phyloP scores from a whole-genome alignment of 148 eudicot species.

The Agrostemma githago region DNA sequence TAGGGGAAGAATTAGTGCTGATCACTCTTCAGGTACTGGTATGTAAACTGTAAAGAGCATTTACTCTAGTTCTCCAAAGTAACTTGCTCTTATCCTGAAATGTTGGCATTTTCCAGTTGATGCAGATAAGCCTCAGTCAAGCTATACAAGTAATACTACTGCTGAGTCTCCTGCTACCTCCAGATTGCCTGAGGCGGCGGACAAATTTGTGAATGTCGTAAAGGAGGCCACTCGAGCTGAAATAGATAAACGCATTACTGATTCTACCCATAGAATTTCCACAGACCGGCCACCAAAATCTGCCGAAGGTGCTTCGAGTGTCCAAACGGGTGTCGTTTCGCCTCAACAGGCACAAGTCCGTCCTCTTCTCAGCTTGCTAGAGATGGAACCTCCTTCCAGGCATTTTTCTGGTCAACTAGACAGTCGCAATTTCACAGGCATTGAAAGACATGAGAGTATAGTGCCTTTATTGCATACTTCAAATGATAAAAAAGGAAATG shows the following conservation, averaged over 20 bases:
- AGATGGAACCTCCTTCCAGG: conserved; percentile 88
- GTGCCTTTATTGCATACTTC: conserved; percentile 80
- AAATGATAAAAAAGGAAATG: conserved; percentile 73
- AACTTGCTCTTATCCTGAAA: conserved; percentile 34
- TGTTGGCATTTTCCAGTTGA: conserved; percentile 28
- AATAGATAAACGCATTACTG: conserved; percentile 39
- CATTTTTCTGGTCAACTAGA: conserved; percentile 93
- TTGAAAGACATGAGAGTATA: conserved; percentile 78
- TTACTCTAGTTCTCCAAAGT: conserved; percentile 28
- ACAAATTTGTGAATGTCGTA: conserved; percentile 42
- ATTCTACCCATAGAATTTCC: conserved; percentile 45
- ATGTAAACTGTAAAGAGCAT: conserved; percentile 43
- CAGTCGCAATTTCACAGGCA: conserved; percentile 65
- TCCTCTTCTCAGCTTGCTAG: conserved; percentile 88
- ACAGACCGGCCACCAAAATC: conserved; percentile 53
- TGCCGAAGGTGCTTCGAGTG: conserved; percentile 54
- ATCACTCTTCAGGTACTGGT: conserved; percentile 43
- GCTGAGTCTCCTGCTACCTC: conserved; percentile 48
- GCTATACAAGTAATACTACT: conserved; percentile 42
- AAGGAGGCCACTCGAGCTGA: conserved; percentile 55
- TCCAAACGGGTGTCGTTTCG: conserved; percentile 34
- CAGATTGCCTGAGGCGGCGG: conserved; percentile 47
- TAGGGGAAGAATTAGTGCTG: conserved; percentile 44
- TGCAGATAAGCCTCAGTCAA: conserved; percentile 57
- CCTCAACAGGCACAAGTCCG: conserved; percentile 76